Evolutionary conservation across 2,329 filamentous ascomycete species (phyloP).

Genomic region (Stagonosporopsis cucurbitacearum): DNA sequence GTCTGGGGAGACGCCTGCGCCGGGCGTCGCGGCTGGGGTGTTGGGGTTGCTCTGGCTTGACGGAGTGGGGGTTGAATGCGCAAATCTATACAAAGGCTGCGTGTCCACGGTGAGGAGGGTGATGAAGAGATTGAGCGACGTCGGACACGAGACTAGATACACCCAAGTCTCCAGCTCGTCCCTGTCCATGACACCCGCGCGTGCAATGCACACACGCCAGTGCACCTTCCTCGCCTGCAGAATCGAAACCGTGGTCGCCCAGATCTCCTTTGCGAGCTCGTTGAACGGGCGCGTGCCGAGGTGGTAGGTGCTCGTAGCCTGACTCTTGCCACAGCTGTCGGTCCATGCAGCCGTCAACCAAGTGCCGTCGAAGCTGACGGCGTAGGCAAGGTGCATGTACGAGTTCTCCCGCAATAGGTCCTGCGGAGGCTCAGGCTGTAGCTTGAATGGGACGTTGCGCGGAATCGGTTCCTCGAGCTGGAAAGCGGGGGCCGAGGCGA

Average conservation of each 20-base stretch:
- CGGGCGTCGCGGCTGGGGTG: slow-evolving; percentile 29
- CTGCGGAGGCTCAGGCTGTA: slow-evolving; percentile 70
- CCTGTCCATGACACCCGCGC: slow-evolving; percentile 71
- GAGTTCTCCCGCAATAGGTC: slow-evolving; percentile 80
- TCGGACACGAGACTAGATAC: slow-evolving; percentile 44
- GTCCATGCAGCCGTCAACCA: slow-evolving; percentile 86
- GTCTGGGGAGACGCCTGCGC: slow-evolving; percentile 46
- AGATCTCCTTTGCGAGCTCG: slow-evolving; percentile 76
- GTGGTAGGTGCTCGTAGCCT: slow-evolving; percentile 76
- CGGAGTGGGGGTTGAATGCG: slow-evolving; percentile 55
- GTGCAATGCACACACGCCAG: slow-evolving; percentile 79
- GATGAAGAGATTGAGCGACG: slow-evolving; percentile 47
- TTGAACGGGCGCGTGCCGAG: slow-evolving; percentile 67
- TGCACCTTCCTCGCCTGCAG: slow-evolving; percentile 73
- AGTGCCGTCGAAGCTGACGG: slow-evolving; percentile 73
- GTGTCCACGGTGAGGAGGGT: slow-evolving; percentile 71
- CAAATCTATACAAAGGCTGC: slow-evolving; percentile 67
- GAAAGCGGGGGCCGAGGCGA: slow-evolving; percentile 71
- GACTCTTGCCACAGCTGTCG: slow-evolving; percentile 75
- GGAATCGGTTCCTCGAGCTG: slow-evolving; percentile 74
- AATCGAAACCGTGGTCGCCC: slow-evolving; percentile 77
- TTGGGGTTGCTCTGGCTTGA: slow-evolving; percentile 24
- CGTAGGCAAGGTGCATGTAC: slow-evolving; percentile 81
- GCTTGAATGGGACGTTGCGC: slow-evolving; percentile 76
- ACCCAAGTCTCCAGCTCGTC: slow-evolving; percentile 64